Conservation (phyloP, 768 basidiomycete genomes). For the Hypsizygus marmoreus region DNA sequence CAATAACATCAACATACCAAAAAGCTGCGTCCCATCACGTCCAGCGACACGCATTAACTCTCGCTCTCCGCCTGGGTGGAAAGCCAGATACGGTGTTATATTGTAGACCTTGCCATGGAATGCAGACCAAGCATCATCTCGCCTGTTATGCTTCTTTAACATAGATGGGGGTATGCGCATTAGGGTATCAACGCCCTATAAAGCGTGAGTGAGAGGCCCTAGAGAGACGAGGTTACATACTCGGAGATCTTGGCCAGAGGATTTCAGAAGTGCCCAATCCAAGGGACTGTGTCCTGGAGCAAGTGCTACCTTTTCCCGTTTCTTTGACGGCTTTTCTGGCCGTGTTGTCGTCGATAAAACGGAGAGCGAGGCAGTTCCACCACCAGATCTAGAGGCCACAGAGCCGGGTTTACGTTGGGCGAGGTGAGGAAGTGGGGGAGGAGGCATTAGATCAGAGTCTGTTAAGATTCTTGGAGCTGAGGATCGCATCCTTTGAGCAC, state of each 20-base stretch:
- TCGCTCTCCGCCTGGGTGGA: slow-evolving; percentile 92
- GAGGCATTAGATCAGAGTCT: slow-evolving; percentile 57
- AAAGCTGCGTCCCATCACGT: slow-evolving; percentile 91
- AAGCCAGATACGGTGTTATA: slow-evolving; percentile 87
- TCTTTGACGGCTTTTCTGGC: slow-evolving; percentile 56
- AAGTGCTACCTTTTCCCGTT: slow-evolving; percentile 79
- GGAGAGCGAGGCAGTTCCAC: slow-evolving; percentile 44
- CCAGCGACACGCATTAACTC: slow-evolving; percentile 96
- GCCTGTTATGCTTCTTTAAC: slow-evolving; percentile 78
- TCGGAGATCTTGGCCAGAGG: slow-evolving; percentile 76
- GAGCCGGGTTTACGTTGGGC: slow-evolving; percentile 42
- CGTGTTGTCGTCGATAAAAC: slow-evolving; percentile 65
- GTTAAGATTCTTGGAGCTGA: slow-evolving; percentile 39
- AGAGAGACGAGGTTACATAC: slow-evolving; percentile 41
- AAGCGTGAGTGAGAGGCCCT: slow-evolving; percentile 7
- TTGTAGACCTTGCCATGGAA: slow-evolving; percentile 96
- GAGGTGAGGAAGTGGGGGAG: slow-evolving; percentile 46
- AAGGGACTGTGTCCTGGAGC: slow-evolving; percentile 89
- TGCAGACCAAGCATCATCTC: slow-evolving; percentile 90
- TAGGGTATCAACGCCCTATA: slow-evolving; percentile 69
- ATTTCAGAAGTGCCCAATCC: slow-evolving; percentile 91
- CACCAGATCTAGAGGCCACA: slow-evolving; percentile 24
- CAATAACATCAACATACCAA: slow-evolving; percentile 58
- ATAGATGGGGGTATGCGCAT: slow-evolving; percentile 74
- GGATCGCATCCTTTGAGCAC: slow-evolving; percentile 62